These are phyloP conservation scores for Massariosphaeria phaeospora DNA, from an alignment of 495 filamentous ascomycete species.

Conservation along the genomic window DNA sequence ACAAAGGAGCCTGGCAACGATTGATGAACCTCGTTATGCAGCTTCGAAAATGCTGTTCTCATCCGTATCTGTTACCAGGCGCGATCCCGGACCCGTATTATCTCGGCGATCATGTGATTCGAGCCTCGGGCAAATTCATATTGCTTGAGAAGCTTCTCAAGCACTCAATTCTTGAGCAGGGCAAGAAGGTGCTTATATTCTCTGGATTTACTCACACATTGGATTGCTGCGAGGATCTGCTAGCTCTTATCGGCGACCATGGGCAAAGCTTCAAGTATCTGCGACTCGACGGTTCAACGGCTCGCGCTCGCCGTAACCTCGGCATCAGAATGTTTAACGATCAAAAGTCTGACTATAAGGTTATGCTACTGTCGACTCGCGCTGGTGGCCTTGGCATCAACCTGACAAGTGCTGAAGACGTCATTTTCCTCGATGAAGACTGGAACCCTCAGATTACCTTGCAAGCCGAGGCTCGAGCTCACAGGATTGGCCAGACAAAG, in stretches of 20 bases:
- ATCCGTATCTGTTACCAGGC: slow-evolving; percentile 55
- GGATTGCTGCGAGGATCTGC: slow-evolving; percentile 56
- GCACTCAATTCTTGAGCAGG: slow-evolving; percentile 52
- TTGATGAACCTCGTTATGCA: slow-evolving; percentile 64
- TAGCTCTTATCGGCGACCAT: slow-evolving; percentile 48
- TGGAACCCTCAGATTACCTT: slow-evolving; percentile 63
- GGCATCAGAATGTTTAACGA: slow-evolving; percentile 56
- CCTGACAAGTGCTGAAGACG: slow-evolving; percentile 54
- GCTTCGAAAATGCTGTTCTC: slow-evolving; percentile 59
- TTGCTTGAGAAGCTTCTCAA: slow-evolving; percentile 57
- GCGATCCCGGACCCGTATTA: slow-evolving; percentile 51
- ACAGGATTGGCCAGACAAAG: slow-evolving; percentile 56
- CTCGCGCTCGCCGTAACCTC: slow-evolving; percentile 52
- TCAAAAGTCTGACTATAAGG: slow-evolving; percentile 44
- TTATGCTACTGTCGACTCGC: slow-evolving; percentile 61
- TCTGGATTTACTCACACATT: slow-evolving; percentile 58
- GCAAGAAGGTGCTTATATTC: slow-evolving; percentile 61
- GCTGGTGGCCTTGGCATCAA: slow-evolving; percentile 64
- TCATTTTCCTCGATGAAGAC: slow-evolving; percentile 62
- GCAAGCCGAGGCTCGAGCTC: slow-evolving; percentile 57
- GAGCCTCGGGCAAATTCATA: slow-evolving; percentile 60
- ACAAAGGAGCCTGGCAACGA: slow-evolving; percentile 48
- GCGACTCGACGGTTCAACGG: slow-evolving; percentile 56
- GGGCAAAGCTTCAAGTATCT: slow-evolving; percentile 47
- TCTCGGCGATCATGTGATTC: slow-evolving; percentile 50